Conservation (phyloP, 2,329 filamentous ascomycete species). For the Diaporthe vaccinii region DNA sequence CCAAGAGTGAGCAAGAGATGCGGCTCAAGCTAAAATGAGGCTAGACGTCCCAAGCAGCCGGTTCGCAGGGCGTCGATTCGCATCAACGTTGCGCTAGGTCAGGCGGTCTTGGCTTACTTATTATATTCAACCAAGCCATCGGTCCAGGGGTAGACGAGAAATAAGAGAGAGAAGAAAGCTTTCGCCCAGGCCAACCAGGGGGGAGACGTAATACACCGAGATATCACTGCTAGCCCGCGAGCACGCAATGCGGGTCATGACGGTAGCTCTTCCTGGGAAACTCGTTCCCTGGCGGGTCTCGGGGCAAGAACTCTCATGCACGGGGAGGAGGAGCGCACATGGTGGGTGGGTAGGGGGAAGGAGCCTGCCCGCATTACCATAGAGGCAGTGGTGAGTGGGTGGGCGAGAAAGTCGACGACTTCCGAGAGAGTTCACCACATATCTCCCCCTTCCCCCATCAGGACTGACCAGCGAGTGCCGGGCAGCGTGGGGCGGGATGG, state of each 20-base stretch:
- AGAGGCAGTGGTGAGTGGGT: neutral
- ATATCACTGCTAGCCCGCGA: conserved; percentile 32
- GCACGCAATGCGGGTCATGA: conserved; percentile 40
- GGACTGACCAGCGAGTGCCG: neutral
- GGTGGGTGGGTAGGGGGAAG: conserved; percentile 6
- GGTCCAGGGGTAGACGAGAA: neutral
- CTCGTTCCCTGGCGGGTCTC: conserved; percentile 1
- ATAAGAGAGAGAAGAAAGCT: neutral
- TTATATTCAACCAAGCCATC: neutral
- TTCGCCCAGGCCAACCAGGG: neutral
- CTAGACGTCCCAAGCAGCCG: conserved; percentile 12
- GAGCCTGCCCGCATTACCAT: neutral
- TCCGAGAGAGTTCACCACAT: neutral
- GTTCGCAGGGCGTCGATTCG: conserved; percentile 1
- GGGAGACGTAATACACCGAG: neutral
- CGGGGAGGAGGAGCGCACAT: conserved; percentile 11
- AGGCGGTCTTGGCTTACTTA: conserved; percentile 9
- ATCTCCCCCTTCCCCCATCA: neutral
- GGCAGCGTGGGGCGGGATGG: neutral
- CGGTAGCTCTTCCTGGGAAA: neutral
- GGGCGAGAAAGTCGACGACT: neutral
- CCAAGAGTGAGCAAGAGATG: neutral
- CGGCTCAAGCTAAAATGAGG: neutral
- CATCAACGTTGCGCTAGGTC: neutral
- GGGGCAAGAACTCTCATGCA: neutral